Conservation (phyloP, 306 rosid species). For the Gynostemma pentaphyllum region DNA sequence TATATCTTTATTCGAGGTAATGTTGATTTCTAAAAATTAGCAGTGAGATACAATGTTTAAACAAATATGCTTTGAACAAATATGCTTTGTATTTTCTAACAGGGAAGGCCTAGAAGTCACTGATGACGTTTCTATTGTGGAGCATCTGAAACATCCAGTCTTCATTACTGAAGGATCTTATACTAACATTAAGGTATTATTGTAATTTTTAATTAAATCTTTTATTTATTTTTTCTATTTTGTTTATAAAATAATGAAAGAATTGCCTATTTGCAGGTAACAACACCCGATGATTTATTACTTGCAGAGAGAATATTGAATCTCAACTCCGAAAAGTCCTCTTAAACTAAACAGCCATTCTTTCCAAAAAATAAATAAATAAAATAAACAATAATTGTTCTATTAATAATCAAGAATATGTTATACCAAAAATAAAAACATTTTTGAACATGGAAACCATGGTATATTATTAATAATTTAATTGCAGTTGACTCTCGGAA, state of each 20-base stretch:
- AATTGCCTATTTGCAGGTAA: constrained; percentile 51
- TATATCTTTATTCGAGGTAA: too few species aligned
- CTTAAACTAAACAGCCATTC: neutral
- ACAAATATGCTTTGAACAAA: constrained; percentile 1
- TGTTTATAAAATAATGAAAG: neutral
- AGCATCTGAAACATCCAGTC: constrained; percentile 78
- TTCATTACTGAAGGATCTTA: constrained; percentile 83
- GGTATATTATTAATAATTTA: too few species aligned
- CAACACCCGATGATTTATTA: constrained; percentile 88
- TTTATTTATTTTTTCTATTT: neutral
- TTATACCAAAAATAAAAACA: neutral
- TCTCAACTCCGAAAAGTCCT: constrained; percentile 24
- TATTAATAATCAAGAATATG: neutral
- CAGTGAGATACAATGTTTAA: too few species aligned
- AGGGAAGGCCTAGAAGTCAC: constrained; percentile 93
- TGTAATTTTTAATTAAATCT: neutral
- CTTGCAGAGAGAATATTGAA: constrained; percentile 83
- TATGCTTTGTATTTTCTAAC: constrained; percentile 11
- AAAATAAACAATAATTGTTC: too few species aligned
- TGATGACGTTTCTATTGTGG: constrained; percentile 88
- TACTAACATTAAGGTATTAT: constrained; percentile 94
- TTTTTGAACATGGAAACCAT: neutral
- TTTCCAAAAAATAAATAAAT: too few species aligned
- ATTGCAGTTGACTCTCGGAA: too few species aligned
- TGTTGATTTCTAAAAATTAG: too few species aligned